These are phyloP conservation scores for Candida easanensis DNA, from an alignment of 805 yeast genomes.

Conservation along the genomic window DNA sequence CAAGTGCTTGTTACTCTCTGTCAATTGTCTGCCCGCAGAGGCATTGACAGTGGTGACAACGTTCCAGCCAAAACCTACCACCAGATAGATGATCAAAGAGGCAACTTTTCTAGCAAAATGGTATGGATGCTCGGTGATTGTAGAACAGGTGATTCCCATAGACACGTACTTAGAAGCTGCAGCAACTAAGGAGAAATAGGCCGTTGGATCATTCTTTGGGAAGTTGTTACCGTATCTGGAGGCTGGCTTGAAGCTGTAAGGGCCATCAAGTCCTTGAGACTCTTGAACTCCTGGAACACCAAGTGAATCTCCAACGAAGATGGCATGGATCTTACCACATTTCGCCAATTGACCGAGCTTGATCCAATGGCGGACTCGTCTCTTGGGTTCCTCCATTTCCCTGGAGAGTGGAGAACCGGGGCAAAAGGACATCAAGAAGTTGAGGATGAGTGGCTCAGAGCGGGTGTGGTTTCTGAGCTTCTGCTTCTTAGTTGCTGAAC, in stretches of 20 bases:
- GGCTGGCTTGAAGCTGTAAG: constrained; percentile 34
- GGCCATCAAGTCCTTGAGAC: constrained; percentile 30
- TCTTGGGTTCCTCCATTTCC: constrained; percentile 28
- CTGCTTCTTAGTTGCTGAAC: no score
- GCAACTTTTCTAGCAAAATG: constrained; percentile 44
- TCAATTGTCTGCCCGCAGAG: constrained; percentile 42
- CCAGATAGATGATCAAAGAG: constrained; percentile 42
- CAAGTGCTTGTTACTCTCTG: constrained; percentile 36
- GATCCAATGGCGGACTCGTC: constrained; percentile 35
- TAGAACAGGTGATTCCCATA: constrained; percentile 43
- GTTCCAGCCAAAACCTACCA: constrained; percentile 50
- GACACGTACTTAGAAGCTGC: constrained; percentile 40
- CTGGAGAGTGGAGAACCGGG: constrained; percentile 28
- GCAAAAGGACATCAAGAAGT: constrained; percentile 26
- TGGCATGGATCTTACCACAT: constrained; percentile 37
- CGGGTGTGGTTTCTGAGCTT: no score
- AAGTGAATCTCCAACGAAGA: constrained; percentile 40
- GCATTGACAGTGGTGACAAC: constrained; percentile 43
- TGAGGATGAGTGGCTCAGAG: constrained; percentile 23
- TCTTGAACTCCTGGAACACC: constrained; percentile 41
- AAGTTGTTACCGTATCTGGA: constrained; percentile 33
- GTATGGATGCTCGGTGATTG: constrained; percentile 45
- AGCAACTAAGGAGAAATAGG: constrained; percentile 39
- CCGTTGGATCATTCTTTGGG: constrained; percentile 40
- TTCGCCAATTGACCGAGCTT: constrained; percentile 39